Percentiles rank a stretch among this genome's conserved stretches.
Conservation (phyloP, 2,329 filamentous ascomycete genomes). For the Fusarium temperatum region DNA sequence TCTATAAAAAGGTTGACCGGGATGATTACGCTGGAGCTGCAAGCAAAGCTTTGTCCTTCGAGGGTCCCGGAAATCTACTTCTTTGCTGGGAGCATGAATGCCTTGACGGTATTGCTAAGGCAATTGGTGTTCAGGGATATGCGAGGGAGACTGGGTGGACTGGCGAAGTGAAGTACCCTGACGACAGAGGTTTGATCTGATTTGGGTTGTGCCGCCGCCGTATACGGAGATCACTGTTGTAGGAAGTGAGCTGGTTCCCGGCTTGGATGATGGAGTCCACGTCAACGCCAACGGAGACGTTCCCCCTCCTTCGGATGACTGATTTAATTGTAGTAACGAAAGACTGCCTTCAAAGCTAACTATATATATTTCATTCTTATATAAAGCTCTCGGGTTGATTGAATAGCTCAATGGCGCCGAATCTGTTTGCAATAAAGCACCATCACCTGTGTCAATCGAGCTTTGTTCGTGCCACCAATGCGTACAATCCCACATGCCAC, state of each 20-base stretch:
- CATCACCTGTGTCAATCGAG: no score
- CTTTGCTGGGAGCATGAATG: neutral
- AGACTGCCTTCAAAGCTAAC: no score
- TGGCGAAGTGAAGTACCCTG: neutral
- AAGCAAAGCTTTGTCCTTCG: neutral
- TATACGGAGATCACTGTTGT: neutral
- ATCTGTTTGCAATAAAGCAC: no score
- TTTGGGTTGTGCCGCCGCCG: neutral
- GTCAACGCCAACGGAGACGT: neutral
- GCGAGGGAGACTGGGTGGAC: neutral
- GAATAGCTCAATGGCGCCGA: no score
- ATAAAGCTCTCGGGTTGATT: neutral
- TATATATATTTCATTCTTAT: neutral
- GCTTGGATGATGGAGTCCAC: neutral
- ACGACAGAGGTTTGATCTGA: neutral
- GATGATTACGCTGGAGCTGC: neutral
- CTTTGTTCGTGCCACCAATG: neutral
- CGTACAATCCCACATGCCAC: neutral
- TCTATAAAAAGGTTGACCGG: neutral
- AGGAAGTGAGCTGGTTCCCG: neutral
- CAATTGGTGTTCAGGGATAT: neutral
- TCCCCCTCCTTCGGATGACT: neutral
- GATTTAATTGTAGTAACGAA: accelerated
- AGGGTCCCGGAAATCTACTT: neutral
- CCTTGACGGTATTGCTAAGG: neutral